Evolutionary conservation across 305 asterid genomes (phyloP), one percentile per base, ranked within the genome.

Genomic region (Fraxinus paxiana): DNA sequence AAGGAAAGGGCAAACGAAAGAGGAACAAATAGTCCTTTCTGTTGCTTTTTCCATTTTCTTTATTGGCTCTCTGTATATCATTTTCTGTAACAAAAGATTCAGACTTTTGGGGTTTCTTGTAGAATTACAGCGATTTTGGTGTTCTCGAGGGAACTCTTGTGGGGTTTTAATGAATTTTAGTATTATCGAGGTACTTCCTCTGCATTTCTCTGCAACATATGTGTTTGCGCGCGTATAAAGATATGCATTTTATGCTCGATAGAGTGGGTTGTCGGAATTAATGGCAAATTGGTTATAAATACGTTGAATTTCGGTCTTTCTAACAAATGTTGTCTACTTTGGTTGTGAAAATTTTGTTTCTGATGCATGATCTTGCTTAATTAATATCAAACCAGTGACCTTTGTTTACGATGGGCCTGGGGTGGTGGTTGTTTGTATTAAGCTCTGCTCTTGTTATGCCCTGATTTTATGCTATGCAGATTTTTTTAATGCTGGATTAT

Each of bases 41-140:
- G 81, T 77, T 77, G 79, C 84, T 75, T 73, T 80, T 35, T 56
- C 78, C 15, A 22, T 37, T 43, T 54, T 28, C 56, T 65, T 84
- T 34, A 12, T 77, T 73, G 13, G 26, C 67, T 71, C 54, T 41
- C 12, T n/a, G 20, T 37, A 22, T 15, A n/a, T 51, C 51, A 37
- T 20, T 46, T 2, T 48, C 18, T 5, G 3, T 48, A 2, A 28
- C 74, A 6, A 3, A 63, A 54, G 31, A 24, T 84, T 84, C 51
- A 10, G 46, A 83, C 37, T 73, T 34, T 43, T 73, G 65, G 65
- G 80, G 30, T 38, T 80, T 80, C 67, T 54, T 73, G 48, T 59
- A 70, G 24, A 56, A 20, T 17, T 63, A 41, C 17, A 38, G n/a
- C 33, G 43, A 2, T 76, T 77, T 33, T 79, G 77, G 75, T 13